These are phyloP conservation scores for Pleurotus platypus DNA, from an alignment of 768 basidiomycete genomes.

Conservation along the genomic window DNA sequence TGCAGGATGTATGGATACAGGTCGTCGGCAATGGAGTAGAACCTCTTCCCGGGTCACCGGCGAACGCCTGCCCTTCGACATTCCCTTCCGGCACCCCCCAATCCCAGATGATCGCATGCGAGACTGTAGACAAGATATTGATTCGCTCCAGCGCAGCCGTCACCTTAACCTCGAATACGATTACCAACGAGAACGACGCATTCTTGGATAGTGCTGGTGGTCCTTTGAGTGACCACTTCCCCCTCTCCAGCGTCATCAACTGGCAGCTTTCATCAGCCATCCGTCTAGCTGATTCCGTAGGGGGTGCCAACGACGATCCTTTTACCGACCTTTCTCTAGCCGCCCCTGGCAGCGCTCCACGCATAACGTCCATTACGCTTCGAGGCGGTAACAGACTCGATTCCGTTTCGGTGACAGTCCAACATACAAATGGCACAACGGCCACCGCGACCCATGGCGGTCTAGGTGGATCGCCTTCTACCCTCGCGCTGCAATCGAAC, in stretches of 20 bases:
- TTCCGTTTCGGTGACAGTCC: constrained; percentile 22
- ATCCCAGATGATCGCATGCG: constrained; percentile 25
- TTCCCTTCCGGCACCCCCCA: constrained; percentile 26
- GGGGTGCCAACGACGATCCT: constrained; percentile 27
- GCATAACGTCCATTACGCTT: constrained; percentile 26
- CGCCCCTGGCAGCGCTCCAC: constrained; percentile 17
- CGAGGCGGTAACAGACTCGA: constrained; percentile 29
- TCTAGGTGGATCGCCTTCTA: constrained; percentile 25
- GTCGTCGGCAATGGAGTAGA: constrained; percentile 19
- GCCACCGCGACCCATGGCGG: constrained; percentile 26
- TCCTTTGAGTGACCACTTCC: constrained; percentile 33
- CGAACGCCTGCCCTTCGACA: constrained; percentile 27
- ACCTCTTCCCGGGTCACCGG: constrained; percentile 22
- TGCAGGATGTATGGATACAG: constrained; percentile 29
- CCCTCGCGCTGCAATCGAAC: constrained; percentile 21
- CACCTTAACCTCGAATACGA: constrained; percentile 20
- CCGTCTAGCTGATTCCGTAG: constrained; percentile 27
- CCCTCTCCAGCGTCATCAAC: constrained; percentile 21
- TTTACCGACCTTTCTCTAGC: constrained; percentile 28
- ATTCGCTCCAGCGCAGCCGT: constrained; percentile 20
- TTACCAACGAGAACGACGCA: constrained; percentile 26
- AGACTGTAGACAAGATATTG: constrained; percentile 37
- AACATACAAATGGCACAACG: constrained; percentile 14
- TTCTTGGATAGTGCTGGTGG: constrained; percentile 26
- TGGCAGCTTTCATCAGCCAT: constrained; percentile 28